Conservation (phyloP, 2,329 filamentous ascomycete genomes). For the Ophiostoma quercus region DNA sequence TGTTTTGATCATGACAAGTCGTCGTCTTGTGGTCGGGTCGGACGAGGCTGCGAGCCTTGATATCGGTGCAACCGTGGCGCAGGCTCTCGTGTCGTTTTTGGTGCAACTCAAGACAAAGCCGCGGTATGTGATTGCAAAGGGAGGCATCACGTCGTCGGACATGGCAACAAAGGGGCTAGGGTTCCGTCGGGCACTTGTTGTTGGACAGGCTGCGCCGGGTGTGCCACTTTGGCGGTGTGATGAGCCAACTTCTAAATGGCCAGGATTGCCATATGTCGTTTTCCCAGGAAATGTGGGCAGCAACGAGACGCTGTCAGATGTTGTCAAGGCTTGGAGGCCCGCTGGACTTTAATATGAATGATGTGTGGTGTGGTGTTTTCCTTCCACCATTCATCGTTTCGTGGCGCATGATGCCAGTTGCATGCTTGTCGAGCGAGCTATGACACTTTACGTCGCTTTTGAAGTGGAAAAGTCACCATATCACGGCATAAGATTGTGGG, state of each 20-base stretch:
- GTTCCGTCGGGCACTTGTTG: constrained; percentile 49
- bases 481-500: no score
- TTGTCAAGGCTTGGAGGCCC: not conserved
- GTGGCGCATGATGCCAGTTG: no score
- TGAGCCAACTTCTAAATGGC: constrained; percentile 47
- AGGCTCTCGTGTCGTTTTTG: constrained; percentile 47
- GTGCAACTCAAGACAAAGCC: constrained; percentile 42
- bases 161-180: constrained; percentile 52
- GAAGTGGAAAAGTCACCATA: no score
- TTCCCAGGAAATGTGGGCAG: constrained; percentile 33
- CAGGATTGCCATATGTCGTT: constrained; percentile 51
- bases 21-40: constrained; percentile 40
- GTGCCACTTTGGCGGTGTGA: constrained; percentile 30
- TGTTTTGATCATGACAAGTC: constrained; percentile 35
- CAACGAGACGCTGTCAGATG: constrained; percentile 39
- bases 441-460: no score
- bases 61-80: constrained; percentile 50
- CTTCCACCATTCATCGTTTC: no score
- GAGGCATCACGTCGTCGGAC: constrained; percentile 56
- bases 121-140: constrained; percentile 54
- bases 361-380: no score
- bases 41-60: constrained; percentile 48
- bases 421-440: no score
- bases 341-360: no score
- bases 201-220: constrained; percentile 41